A percentile compares a stretch with the other conserved stretches of the same genome.
phyloP scores from a whole-genome alignment of 2,329 filamentous ascomycete genomes.

The Aspergillus quadricinctus region DNA sequence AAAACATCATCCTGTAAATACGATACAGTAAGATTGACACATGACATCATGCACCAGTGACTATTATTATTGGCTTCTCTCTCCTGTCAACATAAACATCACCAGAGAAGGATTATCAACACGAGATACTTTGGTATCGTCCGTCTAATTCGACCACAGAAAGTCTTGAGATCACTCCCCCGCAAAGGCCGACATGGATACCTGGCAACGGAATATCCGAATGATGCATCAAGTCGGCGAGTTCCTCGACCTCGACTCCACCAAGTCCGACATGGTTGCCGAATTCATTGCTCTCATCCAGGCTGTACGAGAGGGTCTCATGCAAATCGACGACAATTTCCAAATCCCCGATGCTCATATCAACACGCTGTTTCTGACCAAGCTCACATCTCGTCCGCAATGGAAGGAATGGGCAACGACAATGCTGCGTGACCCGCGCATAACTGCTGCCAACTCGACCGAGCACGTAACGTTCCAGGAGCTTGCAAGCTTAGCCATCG shows the following conservation, averaged over 20 bases:
- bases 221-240: conserved; percentile 26
- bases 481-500: conserved; percentile 18
- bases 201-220: conserved; percentile 23
- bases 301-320: conserved; percentile 24
- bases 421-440: conserved; percentile 22
- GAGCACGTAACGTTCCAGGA: conserved; percentile 20
- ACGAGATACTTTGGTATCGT: neutral
- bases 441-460: conserved; percentile 14
- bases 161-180: too few relatives aligned
- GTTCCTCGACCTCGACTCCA: conserved; percentile 24
- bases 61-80: neutral
- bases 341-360: conserved; percentile 22
- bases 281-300: conserved; percentile 26
- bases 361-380: conserved; percentile 23
- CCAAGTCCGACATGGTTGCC: conserved; percentile 19
- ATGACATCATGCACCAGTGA: neutral
- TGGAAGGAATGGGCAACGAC: conserved; percentile 23
- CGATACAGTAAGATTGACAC: neutral
- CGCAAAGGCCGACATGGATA: neutral
- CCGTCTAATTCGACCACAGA: neutral
- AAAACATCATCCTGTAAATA: neutral
- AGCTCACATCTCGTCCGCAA: conserved; percentile 20
- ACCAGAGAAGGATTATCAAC: neutral
- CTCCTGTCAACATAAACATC: neutral
- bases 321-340: conserved; percentile 22